phyloP scores from a whole-genome alignment of 257 asterid species.

The Nicotiana knightiana region DNA sequence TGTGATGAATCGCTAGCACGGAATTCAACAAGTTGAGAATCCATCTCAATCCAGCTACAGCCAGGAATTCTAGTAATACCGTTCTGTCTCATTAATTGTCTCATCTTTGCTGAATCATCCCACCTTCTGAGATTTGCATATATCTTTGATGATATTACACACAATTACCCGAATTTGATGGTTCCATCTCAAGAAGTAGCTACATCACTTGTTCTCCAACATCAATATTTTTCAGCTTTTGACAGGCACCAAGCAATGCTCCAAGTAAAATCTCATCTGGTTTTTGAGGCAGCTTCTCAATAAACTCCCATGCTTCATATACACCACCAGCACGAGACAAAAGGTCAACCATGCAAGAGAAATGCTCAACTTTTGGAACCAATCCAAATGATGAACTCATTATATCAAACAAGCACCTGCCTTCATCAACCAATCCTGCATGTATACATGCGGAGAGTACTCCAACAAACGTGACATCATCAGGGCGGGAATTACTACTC shows the following conservation, averaged over 20 bases:
- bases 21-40: constrained; percentile 57
- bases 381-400: constrained; percentile 53
- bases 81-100: constrained; percentile 60
- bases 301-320: constrained; percentile 79
- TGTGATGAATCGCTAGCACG: constrained; percentile 55
- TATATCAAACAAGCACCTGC: constrained; percentile 36
- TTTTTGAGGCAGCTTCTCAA: constrained; percentile 72
- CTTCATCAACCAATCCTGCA: constrained; percentile 79
- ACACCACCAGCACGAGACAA: constrained; percentile 78
- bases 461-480: constrained; percentile 66
- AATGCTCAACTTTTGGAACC: constrained; percentile 78
- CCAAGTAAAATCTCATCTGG: constrained; percentile 78
- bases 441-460: constrained; percentile 89
- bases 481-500: constrained; percentile 36
- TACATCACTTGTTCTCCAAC: constrained; percentile 63
- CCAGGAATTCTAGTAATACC: constrained; percentile 81
- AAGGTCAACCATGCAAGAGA: constrained; percentile 90
- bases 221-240: constrained; percentile 50
- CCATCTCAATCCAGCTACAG: constrained; percentile 89
- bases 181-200: constrained; percentile 69
- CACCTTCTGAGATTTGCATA: constrained; percentile 68
- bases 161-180: constrained; percentile 77
- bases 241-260: constrained; percentile 77
- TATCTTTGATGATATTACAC: constrained; percentile 58
- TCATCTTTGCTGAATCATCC: constrained; percentile 78